These are phyloP conservation scores for Lablab purpureus DNA, from an alignment of 306 rosid genomes.

Conservation along the genomic window DNA sequence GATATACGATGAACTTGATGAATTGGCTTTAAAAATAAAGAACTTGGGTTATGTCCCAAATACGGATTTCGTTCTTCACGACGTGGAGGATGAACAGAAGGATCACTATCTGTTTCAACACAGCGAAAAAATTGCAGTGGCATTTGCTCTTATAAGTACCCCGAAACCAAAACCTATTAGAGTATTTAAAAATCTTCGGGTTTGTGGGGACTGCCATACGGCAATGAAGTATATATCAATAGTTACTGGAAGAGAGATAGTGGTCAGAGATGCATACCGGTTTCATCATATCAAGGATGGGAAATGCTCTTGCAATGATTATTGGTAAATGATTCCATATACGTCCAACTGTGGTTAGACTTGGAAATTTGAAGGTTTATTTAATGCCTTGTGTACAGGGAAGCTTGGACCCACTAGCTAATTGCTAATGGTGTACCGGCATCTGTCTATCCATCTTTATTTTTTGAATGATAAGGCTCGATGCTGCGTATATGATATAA, in stretches of 20 bases:
- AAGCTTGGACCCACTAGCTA: not conserved
- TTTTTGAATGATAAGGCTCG: too few relatives aligned
- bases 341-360: constrained; percentile 4
- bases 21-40: constrained; percentile 56
- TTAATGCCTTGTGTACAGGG: not conserved
- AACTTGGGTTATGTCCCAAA: constrained; percentile 65
- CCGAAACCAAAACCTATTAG: constrained; percentile 58
- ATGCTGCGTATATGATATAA: too few relatives aligned
- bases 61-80: constrained; percentile 73
- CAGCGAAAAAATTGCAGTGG: constrained; percentile 78
- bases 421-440: not conserved
- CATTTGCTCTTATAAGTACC: constrained; percentile 64
- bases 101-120: constrained; percentile 71
- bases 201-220: constrained; percentile 71
- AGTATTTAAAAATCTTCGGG: constrained; percentile 67
- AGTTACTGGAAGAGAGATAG: constrained; percentile 67
- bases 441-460: too few relatives aligned
- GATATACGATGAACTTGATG: constrained; percentile 63
- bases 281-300: constrained; percentile 75
- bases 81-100: constrained; percentile 71
- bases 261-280: constrained; percentile 69
- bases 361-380: constrained; percentile 16
- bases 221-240: constrained; percentile 66
- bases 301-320: constrained; percentile 72
- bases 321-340: constrained; percentile 52